phyloP scores from a whole-genome alignment of 257 asterid genomes.

The Echites panduratus region DNA sequence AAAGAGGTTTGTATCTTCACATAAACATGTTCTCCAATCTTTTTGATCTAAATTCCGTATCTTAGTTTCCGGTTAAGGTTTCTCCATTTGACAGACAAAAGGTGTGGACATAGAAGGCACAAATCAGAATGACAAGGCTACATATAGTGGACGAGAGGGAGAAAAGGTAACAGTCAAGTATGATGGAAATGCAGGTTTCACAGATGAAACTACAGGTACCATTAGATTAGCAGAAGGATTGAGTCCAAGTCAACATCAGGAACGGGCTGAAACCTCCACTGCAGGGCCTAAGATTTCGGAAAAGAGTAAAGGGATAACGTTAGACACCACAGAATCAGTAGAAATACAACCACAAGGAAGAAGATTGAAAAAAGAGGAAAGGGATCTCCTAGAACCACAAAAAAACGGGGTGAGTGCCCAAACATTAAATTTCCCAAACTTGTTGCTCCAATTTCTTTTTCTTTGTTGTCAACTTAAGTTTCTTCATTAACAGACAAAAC shows the following conservation, averaged over 20 bases:
- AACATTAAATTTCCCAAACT: no score
- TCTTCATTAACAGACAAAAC: not conserved
- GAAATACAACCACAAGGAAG: no score
- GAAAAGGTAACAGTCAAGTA: not conserved
- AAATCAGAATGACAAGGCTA: not conserved
- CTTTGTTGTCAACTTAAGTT: not conserved
- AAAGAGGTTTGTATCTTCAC: constrained; percentile 3
- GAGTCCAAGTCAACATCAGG: no score
- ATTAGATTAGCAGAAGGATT: not conserved
- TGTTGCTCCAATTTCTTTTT: no score
- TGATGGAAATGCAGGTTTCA: no score
- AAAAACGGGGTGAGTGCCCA: no score
- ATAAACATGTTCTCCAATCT: not conserved
- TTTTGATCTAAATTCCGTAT: not conserved
- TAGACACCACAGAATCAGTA: no score
- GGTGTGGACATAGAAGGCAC: not conserved
- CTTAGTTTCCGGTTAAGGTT: not conserved
- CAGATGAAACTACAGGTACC: not conserved
- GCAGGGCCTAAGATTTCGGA: no score
- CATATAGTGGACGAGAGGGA: not conserved
- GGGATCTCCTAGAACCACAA: no score
- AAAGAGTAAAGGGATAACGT: no score
- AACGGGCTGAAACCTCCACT: no score
- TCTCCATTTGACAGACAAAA: not conserved
- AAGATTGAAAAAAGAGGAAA: no score